Evolutionary conservation across 2,329 filamentous ascomycete genomes (phyloP).

Genomic region (Epichloe baconii): DNA sequence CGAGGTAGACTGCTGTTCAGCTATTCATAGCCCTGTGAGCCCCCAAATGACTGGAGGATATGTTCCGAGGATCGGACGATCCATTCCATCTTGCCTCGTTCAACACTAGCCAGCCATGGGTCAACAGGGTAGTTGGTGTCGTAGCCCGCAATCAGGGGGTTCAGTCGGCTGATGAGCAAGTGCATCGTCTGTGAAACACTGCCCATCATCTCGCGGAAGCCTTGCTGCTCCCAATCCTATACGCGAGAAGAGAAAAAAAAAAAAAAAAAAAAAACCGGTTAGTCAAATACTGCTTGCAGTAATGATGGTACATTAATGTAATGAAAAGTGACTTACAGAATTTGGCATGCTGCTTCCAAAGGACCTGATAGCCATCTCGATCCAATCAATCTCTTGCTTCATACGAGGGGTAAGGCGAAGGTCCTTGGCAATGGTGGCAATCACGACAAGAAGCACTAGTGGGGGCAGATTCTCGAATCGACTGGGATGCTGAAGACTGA

Average conservation of each 20-base stretch:
- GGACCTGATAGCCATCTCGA: conserved; percentile 44
- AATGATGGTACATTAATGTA: neutral
- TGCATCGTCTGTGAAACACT: conserved; percentile 27
- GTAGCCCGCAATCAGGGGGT: conserved; percentile 20
- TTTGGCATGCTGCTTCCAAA: conserved; percentile 34
- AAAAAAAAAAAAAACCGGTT: conserved; percentile 2
- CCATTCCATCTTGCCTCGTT: conserved; percentile 26
- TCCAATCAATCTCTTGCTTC: conserved; percentile 44
- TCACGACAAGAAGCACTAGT: conserved; percentile 50
- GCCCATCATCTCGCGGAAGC: conserved; percentile 23
- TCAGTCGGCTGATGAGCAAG: conserved; percentile 22
- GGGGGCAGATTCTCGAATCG: conserved; percentile 44
- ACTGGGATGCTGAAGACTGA: conserved; percentile 23
- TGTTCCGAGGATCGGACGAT: conserved; percentile 23
- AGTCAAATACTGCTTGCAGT: conserved; percentile 3
- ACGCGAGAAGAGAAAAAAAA: neutral
- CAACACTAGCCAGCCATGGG: conserved; percentile 25
- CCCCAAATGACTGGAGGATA: conserved; percentile 21
- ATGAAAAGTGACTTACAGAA: conserved; percentile 33
- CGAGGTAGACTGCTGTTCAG: neutral
- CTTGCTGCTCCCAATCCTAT: conserved; percentile 26
- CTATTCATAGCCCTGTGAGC: conserved; percentile 16
- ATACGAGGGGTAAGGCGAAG: conserved; percentile 38
- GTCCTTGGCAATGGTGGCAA: conserved; percentile 48
- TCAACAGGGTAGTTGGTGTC: conserved; percentile 25